Evolutionary conservation across 2,329 filamentous ascomycete species (phyloP).

Genomic region (Sporothrix brasiliensis): DNA sequence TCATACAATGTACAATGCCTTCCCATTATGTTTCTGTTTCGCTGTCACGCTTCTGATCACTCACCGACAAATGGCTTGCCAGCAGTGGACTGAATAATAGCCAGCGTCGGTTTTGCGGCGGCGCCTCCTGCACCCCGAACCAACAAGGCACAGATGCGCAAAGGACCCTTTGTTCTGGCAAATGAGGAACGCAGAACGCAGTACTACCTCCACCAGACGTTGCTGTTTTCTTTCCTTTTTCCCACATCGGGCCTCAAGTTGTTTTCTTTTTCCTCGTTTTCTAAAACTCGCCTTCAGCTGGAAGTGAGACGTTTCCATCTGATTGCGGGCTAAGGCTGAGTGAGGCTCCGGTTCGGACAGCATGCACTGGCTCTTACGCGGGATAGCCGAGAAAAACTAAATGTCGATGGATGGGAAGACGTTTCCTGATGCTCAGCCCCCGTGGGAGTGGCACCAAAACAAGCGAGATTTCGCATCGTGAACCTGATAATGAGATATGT

Average conservation of each 20-base stretch:
- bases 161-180: background rate
- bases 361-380: background rate
- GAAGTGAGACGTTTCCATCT: background rate
- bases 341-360: background rate
- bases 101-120: background rate
- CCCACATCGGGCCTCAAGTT: background rate
- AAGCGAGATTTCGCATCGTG: background rate
- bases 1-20: background rate
- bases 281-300: background rate
- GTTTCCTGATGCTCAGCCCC: background rate
- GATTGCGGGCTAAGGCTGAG: background rate
- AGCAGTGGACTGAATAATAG: background rate
- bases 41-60: background rate
- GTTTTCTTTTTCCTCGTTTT: slow-evolving; percentile 1
- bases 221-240: slow-evolving; percentile 13
- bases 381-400: background rate
- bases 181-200: background rate
- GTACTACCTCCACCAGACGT: background rate
- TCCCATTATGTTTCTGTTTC: background rate
- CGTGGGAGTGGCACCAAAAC: background rate
- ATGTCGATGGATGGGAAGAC: background rate
- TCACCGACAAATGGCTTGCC: slow-evolving; percentile 10
- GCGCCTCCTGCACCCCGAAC: background rate
- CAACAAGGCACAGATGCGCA: background rate
- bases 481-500: background rate